These are phyloP conservation scores for Tolypocladium amazonense DNA, from an alignment of 2,329 filamentous ascomycete genomes.

Conservation along the genomic window DNA sequence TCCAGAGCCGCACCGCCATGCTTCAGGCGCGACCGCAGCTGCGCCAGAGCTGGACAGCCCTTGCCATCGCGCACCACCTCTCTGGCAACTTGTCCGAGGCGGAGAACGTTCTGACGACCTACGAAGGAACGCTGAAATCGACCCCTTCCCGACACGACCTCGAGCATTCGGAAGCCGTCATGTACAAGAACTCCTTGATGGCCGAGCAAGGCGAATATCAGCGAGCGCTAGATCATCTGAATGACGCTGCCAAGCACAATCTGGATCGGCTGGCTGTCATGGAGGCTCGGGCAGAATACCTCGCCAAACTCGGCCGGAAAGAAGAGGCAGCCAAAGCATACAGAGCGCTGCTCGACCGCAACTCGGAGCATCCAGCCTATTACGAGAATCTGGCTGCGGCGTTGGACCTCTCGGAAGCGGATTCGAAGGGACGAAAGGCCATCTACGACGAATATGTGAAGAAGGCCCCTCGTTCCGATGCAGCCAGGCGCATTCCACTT, in stretches of 20 bases:
- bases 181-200: conserved; percentile 95
- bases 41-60: conserved; percentile 93
- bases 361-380: conserved; percentile 78
- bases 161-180: conserved; percentile 84
- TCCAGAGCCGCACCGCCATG: conserved; percentile 82
- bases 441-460: conserved; percentile 68
- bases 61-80: conserved; percentile 87
- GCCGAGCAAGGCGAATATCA: conserved; percentile 78
- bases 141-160: conserved; percentile 68
- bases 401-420: conserved; percentile 48
- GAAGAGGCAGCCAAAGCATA: conserved; percentile 78
- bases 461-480: conserved; percentile 75
- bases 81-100: conserved; percentile 77
- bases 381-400: conserved; percentile 67
- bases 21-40: conserved; percentile 71
- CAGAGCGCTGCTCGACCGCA: conserved; percentile 69
- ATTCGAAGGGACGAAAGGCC: conserved; percentile 55
- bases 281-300: conserved; percentile 77
- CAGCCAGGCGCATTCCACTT: conserved; percentile 73
- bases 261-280: conserved; percentile 77
- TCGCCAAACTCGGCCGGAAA: conserved; percentile 64
- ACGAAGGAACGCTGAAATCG: conserved; percentile 84
- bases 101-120: conserved; percentile 82
- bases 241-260: conserved; percentile 64
- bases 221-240: conserved; percentile 76